Base-by-base conservation (phyloP, 441 rosid species). In the Gossypium laxum region DNA sequence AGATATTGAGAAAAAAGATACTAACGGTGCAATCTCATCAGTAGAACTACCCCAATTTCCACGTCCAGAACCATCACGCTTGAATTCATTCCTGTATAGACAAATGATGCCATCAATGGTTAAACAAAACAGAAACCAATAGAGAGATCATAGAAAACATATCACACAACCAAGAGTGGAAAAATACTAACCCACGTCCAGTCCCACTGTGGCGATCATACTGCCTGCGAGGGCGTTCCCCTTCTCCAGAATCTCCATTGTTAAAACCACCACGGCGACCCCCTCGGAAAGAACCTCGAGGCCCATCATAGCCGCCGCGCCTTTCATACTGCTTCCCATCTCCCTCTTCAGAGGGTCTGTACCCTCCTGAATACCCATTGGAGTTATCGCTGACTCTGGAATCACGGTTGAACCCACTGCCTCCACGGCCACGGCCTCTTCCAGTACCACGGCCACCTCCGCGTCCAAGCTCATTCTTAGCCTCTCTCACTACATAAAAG, bases 11-110 rank as follows among this genome's bases (percentile, higher is more conserved):
- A 61, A 28, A 30, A 30, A 21, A 43, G 65, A 65, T 45, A 77
- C 99, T 87, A 69, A 94, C 99, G 73, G 84, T 51, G 86, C 65
- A 77, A 91, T 72, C 2, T 94, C 97, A 83, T 87, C 98, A 63
- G 82, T 67, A 4, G 83, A 72, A 55, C 85, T 82, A 83, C 97
- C 99, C 99, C 98, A 91, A 73, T 94, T 92, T 2, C 93, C 89
- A 63, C 91, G 91, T 57, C 99, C 98, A 81, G 90, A 70, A 5
- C 98, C 99, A 0, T 91, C 93, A 4, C 98, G 98, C 74, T 91
- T 94, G 45, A 84, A 0, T 76, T 85, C 98, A 66, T 74, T 85
- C 73, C 99, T 94, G 74, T 57, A 54, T 63, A 48, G 5, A 67
- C 3, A 14, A 57, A 48, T n/a, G 14, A 19, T 6, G 2, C 15